phyloP scores from a whole-genome alignment of 257 asterid species.

The Jacaranda copaia region DNA sequence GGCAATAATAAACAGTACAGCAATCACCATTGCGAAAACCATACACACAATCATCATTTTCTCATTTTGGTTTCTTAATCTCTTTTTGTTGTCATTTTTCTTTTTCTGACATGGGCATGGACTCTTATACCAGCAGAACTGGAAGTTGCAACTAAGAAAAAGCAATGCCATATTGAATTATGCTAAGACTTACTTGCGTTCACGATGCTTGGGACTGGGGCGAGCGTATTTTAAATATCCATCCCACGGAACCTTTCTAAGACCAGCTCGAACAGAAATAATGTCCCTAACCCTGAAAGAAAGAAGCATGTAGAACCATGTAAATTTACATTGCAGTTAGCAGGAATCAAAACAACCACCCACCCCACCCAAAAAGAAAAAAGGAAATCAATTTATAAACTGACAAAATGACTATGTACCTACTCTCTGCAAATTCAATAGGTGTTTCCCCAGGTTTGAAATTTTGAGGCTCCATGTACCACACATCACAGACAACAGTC shows the following conservation, averaged over 20 bases:
- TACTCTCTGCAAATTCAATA: conserved; percentile 78
- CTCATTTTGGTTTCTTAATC: background rate
- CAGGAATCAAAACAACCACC: background rate
- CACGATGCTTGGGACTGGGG: conserved; percentile 76
- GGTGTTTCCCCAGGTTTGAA: conserved; percentile 66
- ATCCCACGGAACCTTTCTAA: conserved; percentile 78
- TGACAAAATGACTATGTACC: conserved; percentile 44
- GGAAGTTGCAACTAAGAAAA: background rate
- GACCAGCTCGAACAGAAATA: conserved; percentile 70
- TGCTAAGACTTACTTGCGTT: conserved; percentile 56
- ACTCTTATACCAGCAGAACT: background rate
- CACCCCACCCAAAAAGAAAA: background rate
- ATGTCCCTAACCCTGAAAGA: conserved; percentile 62
- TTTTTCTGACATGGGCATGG: no score
- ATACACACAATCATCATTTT: background rate
- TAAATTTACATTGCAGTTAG: background rate
- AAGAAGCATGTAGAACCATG: background rate
- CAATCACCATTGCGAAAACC: background rate
- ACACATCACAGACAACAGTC: conserved; percentile 81
- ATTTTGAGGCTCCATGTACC: conserved; percentile 76
- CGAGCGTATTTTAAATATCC: conserved; percentile 75
- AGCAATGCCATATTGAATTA: background rate
- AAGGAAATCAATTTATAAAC: background rate
- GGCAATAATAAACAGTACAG: background rate
- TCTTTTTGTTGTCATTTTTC: background rate